phyloP scores from a whole-genome alignment of 2,329 filamentous ascomycete species.

The Fusarium sp. region DNA sequence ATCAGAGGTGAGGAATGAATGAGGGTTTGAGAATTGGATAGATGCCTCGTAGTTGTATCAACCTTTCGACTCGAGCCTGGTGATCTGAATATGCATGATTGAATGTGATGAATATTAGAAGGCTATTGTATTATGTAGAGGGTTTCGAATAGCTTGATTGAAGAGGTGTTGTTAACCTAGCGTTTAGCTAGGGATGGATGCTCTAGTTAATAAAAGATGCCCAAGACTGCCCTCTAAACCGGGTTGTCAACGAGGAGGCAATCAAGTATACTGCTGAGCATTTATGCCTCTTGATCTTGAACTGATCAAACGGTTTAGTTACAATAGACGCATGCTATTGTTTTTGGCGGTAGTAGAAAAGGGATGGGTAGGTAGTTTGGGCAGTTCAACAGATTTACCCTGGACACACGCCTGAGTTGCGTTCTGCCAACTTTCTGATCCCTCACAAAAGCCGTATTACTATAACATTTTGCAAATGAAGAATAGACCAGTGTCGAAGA shows the following conservation, averaged over 20 bases:
- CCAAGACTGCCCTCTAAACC: neutral
- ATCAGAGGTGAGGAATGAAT: neutral
- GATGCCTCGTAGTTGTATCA: neutral
- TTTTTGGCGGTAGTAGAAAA: neutral
- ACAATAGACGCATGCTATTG: neutral
- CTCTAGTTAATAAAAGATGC: neutral
- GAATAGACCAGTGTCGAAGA: neutral
- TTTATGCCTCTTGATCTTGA: neutral
- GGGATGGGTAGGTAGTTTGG: neutral
- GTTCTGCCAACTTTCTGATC: neutral
- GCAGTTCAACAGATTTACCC: neutral
- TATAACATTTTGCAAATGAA: neutral
- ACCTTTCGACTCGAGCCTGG: neutral
- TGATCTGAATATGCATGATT: neutral
- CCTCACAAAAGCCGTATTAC: neutral
- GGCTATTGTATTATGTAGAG: neutral
- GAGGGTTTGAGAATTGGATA: neutral
- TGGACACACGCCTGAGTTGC: neutral
- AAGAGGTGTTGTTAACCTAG: neutral
- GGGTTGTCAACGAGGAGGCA: neutral
- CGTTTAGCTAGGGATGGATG: neutral
- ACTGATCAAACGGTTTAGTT: fast-evolving
- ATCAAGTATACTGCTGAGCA: neutral
- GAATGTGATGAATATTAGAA: neutral
- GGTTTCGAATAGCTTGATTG: neutral